Evolutionary conservation across 2,329 filamentous ascomycete genomes (phyloP).

Genomic region (Ophiostoma pallidulum): DNA sequence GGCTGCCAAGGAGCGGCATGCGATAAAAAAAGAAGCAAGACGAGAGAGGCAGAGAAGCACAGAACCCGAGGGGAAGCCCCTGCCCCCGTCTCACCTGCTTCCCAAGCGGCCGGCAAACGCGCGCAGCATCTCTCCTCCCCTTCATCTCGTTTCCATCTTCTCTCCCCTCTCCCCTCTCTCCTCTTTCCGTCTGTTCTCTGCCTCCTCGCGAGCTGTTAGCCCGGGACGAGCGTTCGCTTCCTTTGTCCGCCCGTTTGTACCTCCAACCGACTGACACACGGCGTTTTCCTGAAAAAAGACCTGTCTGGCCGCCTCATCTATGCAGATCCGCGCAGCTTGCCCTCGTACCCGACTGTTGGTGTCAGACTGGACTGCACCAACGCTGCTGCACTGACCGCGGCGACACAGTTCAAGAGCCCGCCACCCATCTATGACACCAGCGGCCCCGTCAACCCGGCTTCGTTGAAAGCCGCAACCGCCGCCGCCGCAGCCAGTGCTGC

Average conservation of each 20-base stretch:
- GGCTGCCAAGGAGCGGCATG: background rate
- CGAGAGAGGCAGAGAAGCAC: too few species aligned
- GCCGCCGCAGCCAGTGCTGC: slow-evolving; percentile 14
- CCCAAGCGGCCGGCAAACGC: background rate
- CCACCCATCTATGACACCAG: slow-evolving; percentile 2
- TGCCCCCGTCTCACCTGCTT: too few species aligned
- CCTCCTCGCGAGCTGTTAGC: too few species aligned
- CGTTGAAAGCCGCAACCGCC: slow-evolving; percentile 14
- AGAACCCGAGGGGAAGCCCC: too few species aligned
- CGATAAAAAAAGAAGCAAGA: background rate
- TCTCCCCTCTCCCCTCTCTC: background rate
- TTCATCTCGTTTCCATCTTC: background rate
- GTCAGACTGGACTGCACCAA: slow-evolving; percentile 34
- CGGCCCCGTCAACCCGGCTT: slow-evolving; percentile 7
- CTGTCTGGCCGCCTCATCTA: slow-evolving; percentile 49
- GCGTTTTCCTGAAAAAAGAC: background rate
- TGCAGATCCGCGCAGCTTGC: slow-evolving; percentile 62
- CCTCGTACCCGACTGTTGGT: slow-evolving; percentile 62
- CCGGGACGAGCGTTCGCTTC: too few species aligned
- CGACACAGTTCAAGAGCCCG: slow-evolving; percentile 7
- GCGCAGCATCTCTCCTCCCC: background rate
- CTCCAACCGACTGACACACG: background rate
- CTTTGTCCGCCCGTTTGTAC: background rate
- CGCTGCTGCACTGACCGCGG: slow-evolving; percentile 4
- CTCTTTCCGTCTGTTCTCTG: background rate